A percentile compares a stretch with the other conserved stretches of the same genome.
phyloP scores from a whole-genome alignment of 345 rosid genomes.

The Linum lewisii region DNA sequence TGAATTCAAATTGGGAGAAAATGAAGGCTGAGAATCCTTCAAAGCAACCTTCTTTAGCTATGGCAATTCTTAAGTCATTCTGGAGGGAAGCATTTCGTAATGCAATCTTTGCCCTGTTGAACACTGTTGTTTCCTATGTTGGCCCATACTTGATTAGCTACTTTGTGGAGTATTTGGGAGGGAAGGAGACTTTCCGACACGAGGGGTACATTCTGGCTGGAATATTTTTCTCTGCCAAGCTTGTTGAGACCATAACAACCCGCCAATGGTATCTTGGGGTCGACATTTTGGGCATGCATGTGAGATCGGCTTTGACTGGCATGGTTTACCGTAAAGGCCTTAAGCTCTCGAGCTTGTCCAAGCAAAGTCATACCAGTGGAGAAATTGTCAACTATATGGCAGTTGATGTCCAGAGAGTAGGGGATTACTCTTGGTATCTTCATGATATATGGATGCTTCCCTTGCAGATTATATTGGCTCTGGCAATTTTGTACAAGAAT shows the following conservation, averaged over 20 bases:
- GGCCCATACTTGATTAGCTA: conserved; percentile 95
- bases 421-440: conserved; percentile 97
- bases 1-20: conserved; percentile 90
- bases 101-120: conserved; percentile 85
- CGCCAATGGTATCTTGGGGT: conserved; percentile 99
- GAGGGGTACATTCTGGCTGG: conserved; percentile 97
- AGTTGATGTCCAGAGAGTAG: conserved; percentile 93
- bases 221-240: conserved; percentile 83
- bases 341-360: conserved; percentile 76
- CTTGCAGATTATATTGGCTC: conserved; percentile 89
- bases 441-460: conserved; percentile 99
- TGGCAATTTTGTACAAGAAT: conserved; percentile 84
- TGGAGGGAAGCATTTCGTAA: conserved; percentile 96
- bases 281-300: conserved; percentile 98
- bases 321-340: conserved; percentile 94
- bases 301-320: conserved; percentile 93
- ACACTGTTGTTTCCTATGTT: conserved; percentile 86
- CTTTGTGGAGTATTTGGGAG: conserved; percentile 93
- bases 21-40: conserved; percentile 58
- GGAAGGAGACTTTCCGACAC: conserved; percentile 71
- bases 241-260: conserved; percentile 84
- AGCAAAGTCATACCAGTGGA: conserved; percentile 93
- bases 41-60: conserved; percentile 79
- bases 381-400: conserved; percentile 98
- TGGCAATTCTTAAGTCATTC: conserved; percentile 80